Evolutionary conservation across 169 alveolate species (phyloP).

Genomic region (Plasmodium billcollinsi): DNA sequence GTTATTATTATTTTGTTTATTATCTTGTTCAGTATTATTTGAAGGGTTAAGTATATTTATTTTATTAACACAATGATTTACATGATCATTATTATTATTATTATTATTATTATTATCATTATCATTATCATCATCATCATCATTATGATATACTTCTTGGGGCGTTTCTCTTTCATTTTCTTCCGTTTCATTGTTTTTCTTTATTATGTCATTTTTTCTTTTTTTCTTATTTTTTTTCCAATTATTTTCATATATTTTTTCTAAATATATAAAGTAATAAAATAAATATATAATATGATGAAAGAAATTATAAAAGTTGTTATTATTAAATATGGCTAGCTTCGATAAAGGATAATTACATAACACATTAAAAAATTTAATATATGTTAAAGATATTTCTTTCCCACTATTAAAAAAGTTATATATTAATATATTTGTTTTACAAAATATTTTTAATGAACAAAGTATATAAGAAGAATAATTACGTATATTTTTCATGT

Average conservation of each 20-base stretch:
- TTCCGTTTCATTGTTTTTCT: not conserved
- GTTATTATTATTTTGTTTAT: not conserved
- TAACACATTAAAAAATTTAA: slow-evolving; percentile 45
- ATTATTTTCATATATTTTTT: slow-evolving; percentile 31
- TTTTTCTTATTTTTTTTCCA: not conserved
- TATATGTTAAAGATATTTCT: slow-evolving; percentile 41
- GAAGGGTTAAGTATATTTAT: not conserved
- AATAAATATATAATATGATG: slow-evolving; percentile 46
- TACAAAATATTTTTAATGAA: slow-evolving; percentile 56
- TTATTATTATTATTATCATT: not conserved
- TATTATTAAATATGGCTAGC: slow-evolving; percentile 47
- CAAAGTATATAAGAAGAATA: slow-evolving; percentile 58
- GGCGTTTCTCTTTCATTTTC: not conserved
- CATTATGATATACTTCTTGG: not conserved
- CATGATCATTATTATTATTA: not conserved
- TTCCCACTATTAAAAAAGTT: slow-evolving; percentile 48
- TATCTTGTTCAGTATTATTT: not conserved
- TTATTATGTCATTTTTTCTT: not conserved
- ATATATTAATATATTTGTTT: slow-evolving; percentile 37
- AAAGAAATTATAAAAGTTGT: slow-evolving; percentile 50
- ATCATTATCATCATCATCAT: not conserved
- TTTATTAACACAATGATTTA: not conserved
- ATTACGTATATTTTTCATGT: slow-evolving; percentile 62
- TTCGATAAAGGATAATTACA: slow-evolving; percentile 51
- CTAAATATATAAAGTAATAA: slow-evolving; percentile 56